Evolutionary conservation across 2,329 filamentous ascomycete species (phyloP).

Genomic region (Microdochium bolleyi): DNA sequence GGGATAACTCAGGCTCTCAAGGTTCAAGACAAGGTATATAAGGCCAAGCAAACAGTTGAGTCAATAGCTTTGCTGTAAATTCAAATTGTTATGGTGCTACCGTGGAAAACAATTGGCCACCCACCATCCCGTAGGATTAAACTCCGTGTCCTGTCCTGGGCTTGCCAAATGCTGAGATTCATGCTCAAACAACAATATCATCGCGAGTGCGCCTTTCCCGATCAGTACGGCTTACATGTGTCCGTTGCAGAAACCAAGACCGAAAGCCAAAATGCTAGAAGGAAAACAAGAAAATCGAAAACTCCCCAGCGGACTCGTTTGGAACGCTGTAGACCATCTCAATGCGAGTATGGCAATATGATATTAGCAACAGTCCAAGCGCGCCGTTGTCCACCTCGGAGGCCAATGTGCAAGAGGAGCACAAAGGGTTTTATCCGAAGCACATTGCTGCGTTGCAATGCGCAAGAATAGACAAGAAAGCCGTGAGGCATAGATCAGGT

Average conservation of each 20-base stretch:
- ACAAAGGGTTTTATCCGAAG: too few relatives aligned
- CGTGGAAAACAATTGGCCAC: conserved; percentile 1
- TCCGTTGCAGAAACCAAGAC: neutral
- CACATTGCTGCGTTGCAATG: conserved; percentile 16
- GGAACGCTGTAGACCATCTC: neutral
- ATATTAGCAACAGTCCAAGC: conserved; percentile 11
- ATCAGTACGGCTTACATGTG: neutral
- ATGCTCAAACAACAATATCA: neutral
- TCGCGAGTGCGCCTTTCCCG: neutral
- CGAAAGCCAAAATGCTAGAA: neutral
- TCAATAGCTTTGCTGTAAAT: neutral
- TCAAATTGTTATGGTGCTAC: neutral
- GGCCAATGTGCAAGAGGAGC: too few relatives aligned
- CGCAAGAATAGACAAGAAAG: conserved; percentile 19
- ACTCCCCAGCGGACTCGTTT: neutral
- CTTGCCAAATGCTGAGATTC: neutral
- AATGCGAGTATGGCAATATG: conserved; percentile 5
- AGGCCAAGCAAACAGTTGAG: too few relatives aligned
- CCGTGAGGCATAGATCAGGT: conserved; percentile 17
- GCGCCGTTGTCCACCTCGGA: too few relatives aligned
- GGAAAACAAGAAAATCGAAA: neutral
- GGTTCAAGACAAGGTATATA: too few relatives aligned
- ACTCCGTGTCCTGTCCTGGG: neutral
- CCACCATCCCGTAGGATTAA: neutral
- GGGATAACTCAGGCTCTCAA: too few relatives aligned